Base-by-base conservation (phyloP, 2,329 filamentous ascomycete species). In the Clarireedia monteithiana region DNA sequence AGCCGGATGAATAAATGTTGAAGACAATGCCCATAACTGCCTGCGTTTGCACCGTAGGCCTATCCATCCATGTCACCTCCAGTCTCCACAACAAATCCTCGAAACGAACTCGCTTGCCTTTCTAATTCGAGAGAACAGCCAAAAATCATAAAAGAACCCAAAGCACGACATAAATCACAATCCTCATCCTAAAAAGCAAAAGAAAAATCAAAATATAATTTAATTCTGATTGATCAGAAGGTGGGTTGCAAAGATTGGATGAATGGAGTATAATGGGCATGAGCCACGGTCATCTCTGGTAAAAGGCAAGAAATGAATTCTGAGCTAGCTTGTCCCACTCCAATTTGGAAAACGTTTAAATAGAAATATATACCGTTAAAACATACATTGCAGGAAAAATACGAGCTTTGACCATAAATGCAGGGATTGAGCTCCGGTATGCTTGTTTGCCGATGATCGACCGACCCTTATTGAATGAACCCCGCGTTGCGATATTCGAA, bases 251-350 rank as follows among this genome's bases (percentile, higher is more conserved):
- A 78, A 78, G 74, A 78, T 78, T 77, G 59, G 63, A 57, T 65
- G 72, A 77, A 72, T 72, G 76, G 75, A 77, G 75, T 77, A 69
- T 73, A 65, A 67, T 77, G 75, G 75, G 75, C 75, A 69, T 66
- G 64, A 65, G 55, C 67, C 68, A 70, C 66, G 68, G 67, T 68
- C 67, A 70, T 69, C 67, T 69, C 68, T 69, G 67, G 67, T 69
- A 69, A 69, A 69, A 69, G 67, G 67, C 67, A 69, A 69, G 67
- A 69, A 68, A 69, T 69, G 67, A 67, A 67, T 68, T 68, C 66
- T 69, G 64, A 65, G 58, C 60, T 69, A 69, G 66, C 55, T 67
- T 69, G 66, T 68, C 67, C 66, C 66, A 68, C 67, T 69, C 67
- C 67, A 64, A 44, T 15, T 1, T 2, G 30, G 30, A 55, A 52